These are phyloP conservation scores for Paramecium pentaurelia DNA, from an alignment of 73 alveolate species.

Conservation along the genomic window DNA sequence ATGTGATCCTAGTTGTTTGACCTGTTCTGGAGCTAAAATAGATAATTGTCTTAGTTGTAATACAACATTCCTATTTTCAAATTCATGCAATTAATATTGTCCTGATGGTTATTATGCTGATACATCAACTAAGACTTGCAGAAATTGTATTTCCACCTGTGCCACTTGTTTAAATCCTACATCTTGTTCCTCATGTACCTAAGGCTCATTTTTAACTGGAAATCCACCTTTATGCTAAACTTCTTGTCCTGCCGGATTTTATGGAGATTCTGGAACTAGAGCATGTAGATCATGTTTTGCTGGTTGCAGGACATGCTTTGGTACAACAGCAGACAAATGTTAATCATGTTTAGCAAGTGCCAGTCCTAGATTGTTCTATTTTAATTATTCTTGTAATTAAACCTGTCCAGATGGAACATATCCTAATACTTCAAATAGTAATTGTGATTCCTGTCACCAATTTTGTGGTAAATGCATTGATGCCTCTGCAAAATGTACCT, in stretches of 20 bases:
- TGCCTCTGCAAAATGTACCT: neutral
- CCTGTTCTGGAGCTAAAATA: neutral
- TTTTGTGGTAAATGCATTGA: neutral
- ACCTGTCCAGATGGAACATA: neutral
- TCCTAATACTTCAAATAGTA: neutral
- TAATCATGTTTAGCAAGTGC: neutral
- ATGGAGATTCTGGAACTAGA: neutral
- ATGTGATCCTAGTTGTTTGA: neutral
- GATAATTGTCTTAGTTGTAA: neutral
- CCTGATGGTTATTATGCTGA: neutral
- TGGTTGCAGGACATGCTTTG: neutral
- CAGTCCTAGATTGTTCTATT: neutral
- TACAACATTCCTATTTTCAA: neutral
- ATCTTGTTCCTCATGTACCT: neutral
- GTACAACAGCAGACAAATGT: neutral
- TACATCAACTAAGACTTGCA: neutral
- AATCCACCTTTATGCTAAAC: neutral
- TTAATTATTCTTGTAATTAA: neutral
- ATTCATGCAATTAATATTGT: neutral
- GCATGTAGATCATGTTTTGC: neutral
- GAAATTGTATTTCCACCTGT: neutral
- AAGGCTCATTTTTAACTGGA: neutral
- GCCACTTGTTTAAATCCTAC: neutral
- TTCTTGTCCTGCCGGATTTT: neutral
- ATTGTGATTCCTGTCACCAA: neutral